Evolutionary conservation across 2,329 filamentous ascomycete genomes (phyloP), one percentile per base, ranked within the genome.

Genomic region (Stachybotrys elegans): DNA sequence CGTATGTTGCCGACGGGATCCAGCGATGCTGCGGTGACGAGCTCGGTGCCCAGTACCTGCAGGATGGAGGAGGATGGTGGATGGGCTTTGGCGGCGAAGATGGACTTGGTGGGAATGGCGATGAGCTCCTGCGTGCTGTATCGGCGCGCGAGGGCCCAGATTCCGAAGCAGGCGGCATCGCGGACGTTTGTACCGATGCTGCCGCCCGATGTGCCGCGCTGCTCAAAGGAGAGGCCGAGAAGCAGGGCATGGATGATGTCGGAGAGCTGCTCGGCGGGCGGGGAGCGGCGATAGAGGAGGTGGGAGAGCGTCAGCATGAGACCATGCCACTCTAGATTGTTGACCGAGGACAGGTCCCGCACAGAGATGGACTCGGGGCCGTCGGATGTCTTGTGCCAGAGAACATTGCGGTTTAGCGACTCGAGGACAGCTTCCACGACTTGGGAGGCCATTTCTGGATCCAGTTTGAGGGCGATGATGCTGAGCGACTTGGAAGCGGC

Each of bases 1-100:
- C 93, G 79, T 54, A 98, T 95, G 54, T 98, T 98, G 4, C 93
- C 93, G 11, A 88, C 84, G 2, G 92, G 84, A 58, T 98, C 93
- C 6, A 96, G 73, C 50, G 85, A 93, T 6, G 88, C 90, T 2
- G 88, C 81, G 12, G 86, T 80, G 1, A 95, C 79, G 13, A 98
- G 74, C 56, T 95, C 85, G 1, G 84, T 85, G 1, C 88, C 92
- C 9, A 98, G 71, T 9, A 86, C 72, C 57, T 95, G 90, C 42
- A 93, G 65, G 14, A 91, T 76, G 13, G 77, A 77, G 25, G 63
- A 63, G 3, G 55, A 48, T 1, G 48, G 32, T 5, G 60, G 53
- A 45, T 69, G 60, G 20, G 63, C 54, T 45, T 66, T 66, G 44
- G 71, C 64, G 13, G 67, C 60, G 35, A 66, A 55, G 43, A 76